Base-by-base conservation (phyloP, 2,329 filamentous ascomycete species). In the Helicocarpus griseus region DNA sequence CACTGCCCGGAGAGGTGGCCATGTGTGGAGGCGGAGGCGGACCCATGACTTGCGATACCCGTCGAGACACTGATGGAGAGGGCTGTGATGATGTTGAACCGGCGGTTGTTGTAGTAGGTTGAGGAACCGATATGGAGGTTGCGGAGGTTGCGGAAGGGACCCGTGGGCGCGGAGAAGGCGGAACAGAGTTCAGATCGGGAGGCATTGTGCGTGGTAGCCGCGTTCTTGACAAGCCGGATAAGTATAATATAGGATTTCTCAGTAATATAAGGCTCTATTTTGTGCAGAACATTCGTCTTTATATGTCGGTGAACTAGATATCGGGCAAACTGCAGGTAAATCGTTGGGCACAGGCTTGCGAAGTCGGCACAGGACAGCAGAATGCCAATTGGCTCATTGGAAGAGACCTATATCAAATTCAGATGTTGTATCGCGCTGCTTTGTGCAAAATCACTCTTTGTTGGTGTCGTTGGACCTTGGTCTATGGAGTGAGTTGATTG, bases 41-140 rank as follows among this genome's bases (percentile, higher is more conserved):
- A 26, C 65, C 69, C 74, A 77, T 77, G 49, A 67, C 64, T 55
- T 75, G 73, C 13, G 72, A 74, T 24, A 70, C 66, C 24, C 72
- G 72, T 57, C 74, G 70, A 45, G 74, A 74, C 29, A 63, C 60
- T 29, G 70, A 54, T 3, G 67, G 63, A n/a, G 71, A 69, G 14
- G 68, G 60, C 43, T 47, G 44, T 24, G 21, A 11, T 7, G 44
- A 47, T 60, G 62, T 50, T 53, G 61, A 33, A 33, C 22, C 31
- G 24, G 48, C 46, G 19, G 51, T 31, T 40, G 33, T 14, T 14
- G 51, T 31, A 35, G 33, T 14, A 19, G 41, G 41, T 44, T 28
- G 41, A 5, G 26, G 39, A 4, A 4, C 39, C 28, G 43, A 55
- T 19, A 35, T 46, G 31, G 59, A 60, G 36, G 59, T 53, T 41